phyloP scores from a whole-genome alignment of 345 rosid genomes.

The Barbarea vulgaris region DNA sequence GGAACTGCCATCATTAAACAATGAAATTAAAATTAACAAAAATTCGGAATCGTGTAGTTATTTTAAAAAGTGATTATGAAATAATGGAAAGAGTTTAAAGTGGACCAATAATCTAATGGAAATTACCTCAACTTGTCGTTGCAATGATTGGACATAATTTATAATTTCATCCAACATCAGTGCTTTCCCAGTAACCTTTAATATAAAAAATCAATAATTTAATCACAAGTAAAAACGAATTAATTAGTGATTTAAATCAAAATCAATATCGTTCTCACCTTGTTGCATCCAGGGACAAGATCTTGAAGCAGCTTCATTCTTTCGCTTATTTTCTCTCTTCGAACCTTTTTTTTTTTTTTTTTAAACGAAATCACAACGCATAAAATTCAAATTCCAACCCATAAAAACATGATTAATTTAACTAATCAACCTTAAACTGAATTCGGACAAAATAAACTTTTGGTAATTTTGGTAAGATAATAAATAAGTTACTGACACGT shows the following conservation, averaged over 20 bases:
- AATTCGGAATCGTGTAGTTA: background rate
- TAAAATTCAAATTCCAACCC: background rate
- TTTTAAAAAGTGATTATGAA: slow-evolving; percentile 30
- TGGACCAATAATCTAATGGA: slow-evolving; percentile 16
- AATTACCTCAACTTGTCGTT: slow-evolving; percentile 90
- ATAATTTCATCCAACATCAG: slow-evolving; percentile 90
- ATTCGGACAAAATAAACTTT: background rate
- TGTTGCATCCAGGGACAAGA: slow-evolving; percentile 97
- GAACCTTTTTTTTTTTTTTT: too few relatives aligned
- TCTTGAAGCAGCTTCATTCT: slow-evolving; percentile 96
- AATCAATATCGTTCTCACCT: slow-evolving; percentile 44
- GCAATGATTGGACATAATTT: slow-evolving; percentile 91
- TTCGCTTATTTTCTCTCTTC: slow-evolving; percentile 95
- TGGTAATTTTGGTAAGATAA: background rate
- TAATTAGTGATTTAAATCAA: background rate
- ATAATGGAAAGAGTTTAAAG: slow-evolving; percentile 29
- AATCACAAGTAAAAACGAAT: slow-evolving; percentile 8
- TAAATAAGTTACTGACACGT: slow-evolving; percentile 54
- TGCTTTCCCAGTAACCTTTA: slow-evolving; percentile 84
- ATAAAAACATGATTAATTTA: background rate
- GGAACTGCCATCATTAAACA: slow-evolving; percentile 59
- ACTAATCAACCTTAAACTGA: background rate
- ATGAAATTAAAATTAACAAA: background rate
- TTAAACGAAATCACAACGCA: background rate
- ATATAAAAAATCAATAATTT: background rate